Percentiles rank a stretch among this genome's conserved stretches.
These are phyloP conservation scores for Xylaria sp. DNA, from an alignment of 2,329 filamentous ascomycete species.

Conservation along the genomic window DNA sequence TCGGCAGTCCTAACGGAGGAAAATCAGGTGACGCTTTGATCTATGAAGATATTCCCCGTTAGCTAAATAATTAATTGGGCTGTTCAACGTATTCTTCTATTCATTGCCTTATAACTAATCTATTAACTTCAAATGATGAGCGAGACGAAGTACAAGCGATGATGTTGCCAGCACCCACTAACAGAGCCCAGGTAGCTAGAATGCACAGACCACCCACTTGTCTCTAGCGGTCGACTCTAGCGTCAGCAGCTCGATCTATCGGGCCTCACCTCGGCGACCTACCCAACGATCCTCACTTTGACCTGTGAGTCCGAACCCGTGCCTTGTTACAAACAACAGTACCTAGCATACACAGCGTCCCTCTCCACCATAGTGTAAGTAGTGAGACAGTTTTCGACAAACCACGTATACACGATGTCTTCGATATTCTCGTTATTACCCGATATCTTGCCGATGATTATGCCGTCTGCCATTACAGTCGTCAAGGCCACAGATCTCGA, in stretches of 20 bases:
- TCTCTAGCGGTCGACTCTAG: not conserved
- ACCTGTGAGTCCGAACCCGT: not conserved
- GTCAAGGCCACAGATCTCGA: constrained; percentile 54
- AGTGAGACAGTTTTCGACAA: not conserved
- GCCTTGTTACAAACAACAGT: not conserved
- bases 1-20: no score
- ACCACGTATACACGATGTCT: constrained; percentile 46
- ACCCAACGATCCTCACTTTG: not conserved
- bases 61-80: not conserved
- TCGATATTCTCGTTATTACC: constrained; percentile 61
- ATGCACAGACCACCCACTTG: constrained; percentile 19
- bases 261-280: not conserved
- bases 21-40: no score
- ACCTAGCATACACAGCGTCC: not conserved
- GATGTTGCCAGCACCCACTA: not conserved
- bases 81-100: not conserved
- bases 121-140: not conserved
- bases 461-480: constrained; percentile 63
- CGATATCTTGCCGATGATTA: constrained; percentile 64
- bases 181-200: not conserved
- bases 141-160: not conserved
- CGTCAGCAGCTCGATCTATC: not conserved
- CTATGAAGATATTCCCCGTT: not conserved
- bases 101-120: not conserved
- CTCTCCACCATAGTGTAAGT: not conserved